These are phyloP conservation scores for Gossypium ekmanianum DNA, from an alignment of 345 rosid species.

Conservation along the genomic window DNA sequence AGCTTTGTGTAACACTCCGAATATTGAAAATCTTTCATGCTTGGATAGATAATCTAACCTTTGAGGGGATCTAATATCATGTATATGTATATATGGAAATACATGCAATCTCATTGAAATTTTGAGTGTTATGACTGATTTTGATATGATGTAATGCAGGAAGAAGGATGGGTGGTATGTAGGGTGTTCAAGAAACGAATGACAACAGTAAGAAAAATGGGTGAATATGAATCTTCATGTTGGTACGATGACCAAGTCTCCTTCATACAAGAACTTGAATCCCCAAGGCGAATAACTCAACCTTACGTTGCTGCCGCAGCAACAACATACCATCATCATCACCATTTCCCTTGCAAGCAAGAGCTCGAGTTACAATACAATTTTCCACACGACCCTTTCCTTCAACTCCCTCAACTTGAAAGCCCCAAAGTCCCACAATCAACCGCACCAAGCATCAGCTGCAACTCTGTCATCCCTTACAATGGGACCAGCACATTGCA, in stretches of 20 bases:
- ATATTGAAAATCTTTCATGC: too few relatives aligned
- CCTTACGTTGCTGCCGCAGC: slow-evolving; percentile 19
- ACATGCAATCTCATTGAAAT: not conserved
- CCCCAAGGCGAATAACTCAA: slow-evolving; percentile 53
- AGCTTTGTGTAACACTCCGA: too few relatives aligned
- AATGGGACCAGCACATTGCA: slow-evolving; percentile 50
- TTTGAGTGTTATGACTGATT: not conserved
- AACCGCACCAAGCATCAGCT: slow-evolving; percentile 32
- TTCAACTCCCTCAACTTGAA: slow-evolving; percentile 77
- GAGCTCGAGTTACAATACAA: slow-evolving; percentile 63
- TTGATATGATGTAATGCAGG: slow-evolving; percentile 36
- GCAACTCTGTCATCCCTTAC: slow-evolving; percentile 45
- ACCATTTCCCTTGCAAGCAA: slow-evolving; percentile 71
- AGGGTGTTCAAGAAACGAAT: slow-evolving; percentile 91
- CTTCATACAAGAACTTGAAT: slow-evolving; percentile 64
- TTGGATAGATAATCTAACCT: not conserved
- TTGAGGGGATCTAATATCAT: not conserved
- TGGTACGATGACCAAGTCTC: slow-evolving; percentile 88
- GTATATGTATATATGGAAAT: not conserved
- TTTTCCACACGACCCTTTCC: slow-evolving; percentile 51
- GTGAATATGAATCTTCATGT: slow-evolving; percentile 61
- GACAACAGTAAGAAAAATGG: slow-evolving; percentile 56
- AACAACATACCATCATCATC: slow-evolving; percentile 46
- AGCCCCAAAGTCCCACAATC: slow-evolving; percentile 67
- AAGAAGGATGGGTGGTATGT: slow-evolving; percentile 98